phyloP scores from a whole-genome alignment of 345 rosid genomes.

The Bretschneidera sinensis region DNA sequence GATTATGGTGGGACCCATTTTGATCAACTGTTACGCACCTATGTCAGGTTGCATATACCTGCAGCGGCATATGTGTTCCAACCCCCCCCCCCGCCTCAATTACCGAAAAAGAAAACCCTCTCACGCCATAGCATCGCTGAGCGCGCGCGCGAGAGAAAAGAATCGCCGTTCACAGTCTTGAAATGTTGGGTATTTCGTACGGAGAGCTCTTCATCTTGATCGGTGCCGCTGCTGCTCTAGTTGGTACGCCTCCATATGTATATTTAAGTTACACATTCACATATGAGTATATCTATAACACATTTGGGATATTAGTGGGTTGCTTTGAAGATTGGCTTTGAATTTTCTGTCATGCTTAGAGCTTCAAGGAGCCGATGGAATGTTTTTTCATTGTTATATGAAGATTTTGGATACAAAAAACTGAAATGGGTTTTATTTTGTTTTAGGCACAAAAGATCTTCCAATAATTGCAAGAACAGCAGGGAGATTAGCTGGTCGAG shows the following conservation, averaged over 20 bases:
- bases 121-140: not conserved
- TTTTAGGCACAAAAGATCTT: conserved; percentile 79
- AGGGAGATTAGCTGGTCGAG: conserved; percentile 75
- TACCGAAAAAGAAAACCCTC: too few species aligned
- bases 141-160: not conserved
- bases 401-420: not conserved
- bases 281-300: not conserved
- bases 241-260: conserved; percentile 37
- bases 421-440: conserved; percentile 6
- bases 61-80: not conserved
- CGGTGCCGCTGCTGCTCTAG: conserved; percentile 63
- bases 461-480: conserved; percentile 66
- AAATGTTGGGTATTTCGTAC: conserved; percentile 63
- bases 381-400: not conserved
- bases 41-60: not conserved
- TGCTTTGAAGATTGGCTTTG: not conserved
- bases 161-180: not conserved
- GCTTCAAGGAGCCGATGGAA: not conserved
- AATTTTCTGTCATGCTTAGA: not conserved
- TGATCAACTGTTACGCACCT: not conserved
- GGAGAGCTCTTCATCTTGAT: conserved; percentile 62
- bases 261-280: too few species aligned
- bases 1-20: too few species aligned
- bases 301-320: not conserved
- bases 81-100: not conserved